Conservation (phyloP, 2,329 filamentous ascomycete genomes). For the Stemphylium beticola region DNA sequence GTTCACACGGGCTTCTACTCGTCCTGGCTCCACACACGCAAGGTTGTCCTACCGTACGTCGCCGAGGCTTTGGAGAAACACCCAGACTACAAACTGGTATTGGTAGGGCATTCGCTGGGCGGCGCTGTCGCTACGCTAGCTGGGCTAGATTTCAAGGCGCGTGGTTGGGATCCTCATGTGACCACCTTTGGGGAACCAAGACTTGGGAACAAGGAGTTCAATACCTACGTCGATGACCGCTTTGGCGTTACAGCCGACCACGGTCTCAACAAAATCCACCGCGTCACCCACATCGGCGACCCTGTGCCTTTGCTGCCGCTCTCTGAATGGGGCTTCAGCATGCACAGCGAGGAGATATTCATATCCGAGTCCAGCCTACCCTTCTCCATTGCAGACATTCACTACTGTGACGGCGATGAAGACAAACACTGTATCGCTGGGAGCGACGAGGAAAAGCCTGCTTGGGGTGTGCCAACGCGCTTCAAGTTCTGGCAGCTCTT, state of each 20-base stretch:
- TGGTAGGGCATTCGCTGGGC: constrained; percentile 91
- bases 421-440: constrained; percentile 76
- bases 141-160: constrained; percentile 76
- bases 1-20: constrained; percentile 89
- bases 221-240: constrained; percentile 59
- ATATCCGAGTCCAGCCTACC: constrained; percentile 76
- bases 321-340: constrained; percentile 83
- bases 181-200: constrained; percentile 93
- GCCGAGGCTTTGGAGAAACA: constrained; percentile 64
- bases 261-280: constrained; percentile 62
- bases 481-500: constrained; percentile 90
- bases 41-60: constrained; percentile 71
- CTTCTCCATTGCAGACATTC: constrained; percentile 72
- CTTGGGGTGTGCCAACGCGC: constrained; percentile 55
- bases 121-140: constrained; percentile 91
- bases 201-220: constrained; percentile 62
- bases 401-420: constrained; percentile 71
- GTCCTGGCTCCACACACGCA: constrained; percentile 80
- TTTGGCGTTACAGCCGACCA: constrained; percentile 50
- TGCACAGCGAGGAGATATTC: constrained; percentile 87
- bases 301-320: constrained; percentile 88
- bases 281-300: constrained; percentile 85
- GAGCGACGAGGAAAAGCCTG: constrained; percentile 43
- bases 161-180: constrained; percentile 77
- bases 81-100: constrained; percentile 73